Conservation (phyloP, 2,329 filamentous ascomycete genomes). For the Penicillium frequentans region DNA sequence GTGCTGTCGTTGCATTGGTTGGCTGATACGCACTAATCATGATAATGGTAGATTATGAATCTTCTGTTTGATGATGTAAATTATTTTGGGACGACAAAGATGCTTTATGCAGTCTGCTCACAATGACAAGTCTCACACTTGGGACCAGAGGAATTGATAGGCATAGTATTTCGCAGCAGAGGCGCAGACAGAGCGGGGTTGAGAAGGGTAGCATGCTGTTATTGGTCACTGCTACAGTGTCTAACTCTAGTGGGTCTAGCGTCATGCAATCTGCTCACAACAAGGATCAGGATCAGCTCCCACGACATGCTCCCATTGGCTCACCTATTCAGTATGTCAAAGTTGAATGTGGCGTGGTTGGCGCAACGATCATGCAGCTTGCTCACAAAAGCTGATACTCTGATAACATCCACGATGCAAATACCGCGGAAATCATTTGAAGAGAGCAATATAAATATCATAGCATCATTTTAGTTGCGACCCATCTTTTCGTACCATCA, state of each 20-base stretch:
- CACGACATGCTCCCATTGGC: too few species aligned
- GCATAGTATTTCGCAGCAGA: not conserved
- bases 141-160: not conserved
- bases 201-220: not conserved
- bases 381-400: too few species aligned
- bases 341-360: too few species aligned
- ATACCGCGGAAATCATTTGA: too few species aligned
- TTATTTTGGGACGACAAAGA: not conserved
- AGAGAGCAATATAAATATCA: not conserved
- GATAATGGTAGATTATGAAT: not conserved
- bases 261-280: slow-evolving; percentile 26
- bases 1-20: slow-evolving; percentile 9
- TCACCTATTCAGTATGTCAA: too few species aligned
- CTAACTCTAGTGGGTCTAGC: slow-evolving; percentile 7
- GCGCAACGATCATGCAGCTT: too few species aligned
- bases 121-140: not conserved
- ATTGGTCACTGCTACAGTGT: not conserved
- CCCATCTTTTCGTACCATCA: too few species aligned
- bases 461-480: too few species aligned
- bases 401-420: too few species aligned
- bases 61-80: not conserved
- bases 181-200: not conserved
- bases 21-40: slow-evolving; percentile 12
- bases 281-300: not conserved
- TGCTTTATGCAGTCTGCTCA: not conserved